A percentile compares a stretch with the other conserved stretches of the same genome.
phyloP scores from a whole-genome alignment of 1,284 basidiomycete species.

The Ceratobasidium sp. region DNA sequence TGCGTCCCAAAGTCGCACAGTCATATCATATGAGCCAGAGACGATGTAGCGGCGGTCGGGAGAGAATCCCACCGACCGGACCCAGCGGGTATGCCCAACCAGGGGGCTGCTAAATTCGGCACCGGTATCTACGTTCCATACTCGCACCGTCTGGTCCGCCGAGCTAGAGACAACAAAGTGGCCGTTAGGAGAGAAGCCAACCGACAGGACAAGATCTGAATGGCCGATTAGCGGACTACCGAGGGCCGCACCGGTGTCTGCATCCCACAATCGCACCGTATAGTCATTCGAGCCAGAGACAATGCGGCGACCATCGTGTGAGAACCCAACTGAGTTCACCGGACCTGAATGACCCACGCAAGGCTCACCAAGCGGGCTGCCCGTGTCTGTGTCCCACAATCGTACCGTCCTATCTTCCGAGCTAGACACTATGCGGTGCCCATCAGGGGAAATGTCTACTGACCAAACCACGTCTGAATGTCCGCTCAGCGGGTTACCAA shows the following conservation, averaged over 20 bases:
- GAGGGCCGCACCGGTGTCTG: conserved; percentile 16
- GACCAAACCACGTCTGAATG: conserved; percentile 13
- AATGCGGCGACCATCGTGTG: neutral
- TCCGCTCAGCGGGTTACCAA: too few relatives aligned
- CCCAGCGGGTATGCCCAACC: neutral
- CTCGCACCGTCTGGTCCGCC: neutral
- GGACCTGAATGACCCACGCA: neutral
- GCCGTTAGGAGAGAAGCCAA: conserved; percentile 15
- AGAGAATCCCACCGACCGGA: conserved; percentile 12
- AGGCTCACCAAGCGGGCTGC: neutral
- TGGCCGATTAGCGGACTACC: conserved; percentile 27
- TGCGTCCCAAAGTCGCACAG: conserved; percentile 14
- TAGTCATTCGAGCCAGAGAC: neutral
- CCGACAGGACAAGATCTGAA: neutral
- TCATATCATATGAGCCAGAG: conserved; percentile 11
- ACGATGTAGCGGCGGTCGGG: neutral
- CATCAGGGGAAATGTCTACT: conserved; percentile 38
- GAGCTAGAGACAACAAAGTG: neutral
- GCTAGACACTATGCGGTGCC: conserved; percentile 27
- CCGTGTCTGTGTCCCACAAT: conserved; percentile 20
- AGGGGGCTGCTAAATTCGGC: neutral
- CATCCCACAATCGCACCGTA: neutral
- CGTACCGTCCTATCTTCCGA: conserved; percentile 20
- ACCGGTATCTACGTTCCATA: conserved; percentile 17
- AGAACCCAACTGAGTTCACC: neutral